Base-by-base conservation (phyloP, 805 yeast genomes). In the Spencermartinsiella europaea region DNA sequence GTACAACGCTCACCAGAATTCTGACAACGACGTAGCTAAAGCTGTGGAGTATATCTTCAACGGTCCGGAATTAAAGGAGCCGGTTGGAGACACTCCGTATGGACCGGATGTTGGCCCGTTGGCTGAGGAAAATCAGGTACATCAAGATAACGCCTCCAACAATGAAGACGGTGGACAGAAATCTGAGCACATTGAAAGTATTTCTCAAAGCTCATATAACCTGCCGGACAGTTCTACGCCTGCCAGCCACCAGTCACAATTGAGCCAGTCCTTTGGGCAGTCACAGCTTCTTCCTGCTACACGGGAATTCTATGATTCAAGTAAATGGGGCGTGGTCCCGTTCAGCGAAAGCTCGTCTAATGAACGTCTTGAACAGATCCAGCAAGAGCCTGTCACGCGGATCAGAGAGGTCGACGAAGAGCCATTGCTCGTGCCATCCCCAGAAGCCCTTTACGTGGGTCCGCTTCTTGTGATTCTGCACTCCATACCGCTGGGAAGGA, bases 1-100 rank as follows among this genome's bases (percentile, higher is more conserved):
- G n/a, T n/a, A n/a, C n/a, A n/a, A n/a, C n/a, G n/a, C n/a, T n/a
- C n/a, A n/a, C n/a, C 35, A 58, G 60, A 34, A 45, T 19, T 54
- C 57, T 12, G 51, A 49, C 12, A 46, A 55, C 31, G 58, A 62
- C 40, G 55, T 62, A 7, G 52, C 50, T 12, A 47, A 50, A 16
- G 66, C 66, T 7, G 47, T 62, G 17, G 64, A 60, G 40, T 59
- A 50, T 40, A 59, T 62, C 12, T 56, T 62, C 42, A 53, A 51
- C 25, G 57, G 49, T 7, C 31, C 31, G 7, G 31, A 7, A 25
- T 12, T 7, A 12, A 7, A 7, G 7, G 31, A 25, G 12, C 7
- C 10, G 7, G 31, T 25, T 7, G n/a, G n/a, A n/a, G n/a, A n/a
- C n/a, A n/a, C n/a, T n/a, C 31, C 31, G 12, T 25, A 7, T 25